phyloP scores from a whole-genome alignment of 805 yeast genomes.

The Pichia heedii region DNA sequence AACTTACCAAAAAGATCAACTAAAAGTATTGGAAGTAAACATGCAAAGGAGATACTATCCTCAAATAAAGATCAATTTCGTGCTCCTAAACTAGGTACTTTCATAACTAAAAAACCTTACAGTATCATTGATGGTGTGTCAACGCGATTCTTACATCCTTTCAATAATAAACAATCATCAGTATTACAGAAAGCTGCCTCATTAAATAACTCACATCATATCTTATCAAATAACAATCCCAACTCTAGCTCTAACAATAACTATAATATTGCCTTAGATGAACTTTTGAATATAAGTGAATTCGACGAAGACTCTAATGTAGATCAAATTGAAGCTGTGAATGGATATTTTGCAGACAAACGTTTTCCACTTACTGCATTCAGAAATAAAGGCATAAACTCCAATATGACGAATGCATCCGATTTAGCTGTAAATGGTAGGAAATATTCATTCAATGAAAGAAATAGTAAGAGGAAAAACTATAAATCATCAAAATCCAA shows the following conservation, averaged over 20 bases:
- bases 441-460: conserved; percentile 19
- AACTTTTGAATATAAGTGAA: conserved; percentile 80
- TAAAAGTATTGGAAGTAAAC: conserved; percentile 59
- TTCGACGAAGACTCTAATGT: conserved; percentile 45
- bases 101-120: conserved; percentile 78
- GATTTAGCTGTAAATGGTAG: conserved; percentile 8
- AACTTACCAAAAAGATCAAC: conserved; percentile 64
- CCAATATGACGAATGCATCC: neutral
- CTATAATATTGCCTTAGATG: conserved; percentile 44
- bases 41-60: conserved; percentile 89
- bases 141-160: conserved; percentile 67
- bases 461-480: conserved; percentile 8
- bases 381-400: conserved; percentile 47
- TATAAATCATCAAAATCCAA: conserved; percentile 13
- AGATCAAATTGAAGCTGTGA: conserved; percentile 4
- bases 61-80: conserved; percentile 76
- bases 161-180: conserved; percentile 17
- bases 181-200: conserved; percentile 18
- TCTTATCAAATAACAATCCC: conserved; percentile 8
- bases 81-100: conserved; percentile 89
- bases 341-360: conserved; percentile 24
- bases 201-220: neutral
- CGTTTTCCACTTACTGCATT: conserved; percentile 83
- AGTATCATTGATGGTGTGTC: conserved; percentile 93
- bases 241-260: neutral